Evolutionary conservation across 1,139 yeast species (phyloP).

Genomic region (Candida pseudoviswanathii): DNA sequence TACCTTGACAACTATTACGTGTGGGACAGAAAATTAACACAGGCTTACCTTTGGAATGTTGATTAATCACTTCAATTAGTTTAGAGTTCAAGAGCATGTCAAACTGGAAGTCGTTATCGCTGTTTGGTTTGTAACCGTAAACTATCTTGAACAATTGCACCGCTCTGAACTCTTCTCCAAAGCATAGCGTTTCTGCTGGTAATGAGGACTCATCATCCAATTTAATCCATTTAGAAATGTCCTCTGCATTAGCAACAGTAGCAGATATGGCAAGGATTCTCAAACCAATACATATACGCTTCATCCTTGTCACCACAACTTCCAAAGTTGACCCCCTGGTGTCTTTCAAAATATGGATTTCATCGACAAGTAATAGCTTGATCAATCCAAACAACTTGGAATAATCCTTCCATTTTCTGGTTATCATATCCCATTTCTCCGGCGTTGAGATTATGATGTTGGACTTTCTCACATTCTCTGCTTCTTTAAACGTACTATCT

Average conservation of each 20-base stretch:
- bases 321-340: constrained; percentile 54
- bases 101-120: constrained; percentile 45
- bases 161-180: constrained; percentile 50
- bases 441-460: constrained; percentile 57
- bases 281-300: constrained; percentile 34
- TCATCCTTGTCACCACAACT: constrained; percentile 55
- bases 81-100: constrained; percentile 44
- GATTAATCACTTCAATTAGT: constrained; percentile 34
- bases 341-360: constrained; percentile 51
- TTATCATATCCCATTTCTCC: constrained; percentile 58
- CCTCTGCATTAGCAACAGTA: constrained; percentile 53
- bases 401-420: constrained; percentile 51
- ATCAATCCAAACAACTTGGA: constrained; percentile 38
- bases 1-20: constrained; percentile 45
- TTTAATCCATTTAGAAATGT: constrained; percentile 50
- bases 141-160: constrained; percentile 44
- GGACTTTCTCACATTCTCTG: constrained; percentile 42
- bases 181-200: constrained; percentile 35
- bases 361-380: constrained; percentile 49
- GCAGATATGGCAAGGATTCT: constrained; percentile 57
- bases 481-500: constrained; percentile 44
- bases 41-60: constrained; percentile 42
- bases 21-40: constrained; percentile 57
- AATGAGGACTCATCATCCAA: constrained; percentile 15
- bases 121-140: constrained; percentile 37